Base-by-base conservation (phyloP, 192 early-diverging fungal species). In the Coemansia biformis region DNA sequence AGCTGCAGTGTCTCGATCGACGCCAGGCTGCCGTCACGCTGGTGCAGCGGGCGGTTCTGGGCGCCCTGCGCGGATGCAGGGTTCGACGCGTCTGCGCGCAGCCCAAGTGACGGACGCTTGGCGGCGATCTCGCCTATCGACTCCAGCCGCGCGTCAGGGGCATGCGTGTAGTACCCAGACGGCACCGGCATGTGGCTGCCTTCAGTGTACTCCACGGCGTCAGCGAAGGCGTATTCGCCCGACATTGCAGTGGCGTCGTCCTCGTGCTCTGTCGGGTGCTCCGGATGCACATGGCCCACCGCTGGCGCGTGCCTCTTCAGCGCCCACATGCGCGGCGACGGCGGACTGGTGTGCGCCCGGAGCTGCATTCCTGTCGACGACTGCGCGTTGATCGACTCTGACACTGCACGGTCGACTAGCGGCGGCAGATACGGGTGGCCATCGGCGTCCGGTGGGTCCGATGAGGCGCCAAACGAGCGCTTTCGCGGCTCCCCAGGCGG, bases 321-420 rank as follows among this genome's bases (percentile, higher is more conserved):
- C 7, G 59, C 51, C 10, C 43, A 30, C 56, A 63, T 46, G 2
- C 43, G 48, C 14, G 71, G 71, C 14, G 71, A 75, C 13, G 71
- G 64, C 15, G 71, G 71, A 31, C 71, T 67, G 1, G 71, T 63
- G 44, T 75, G 64, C 9, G 52, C 36, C 5, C 71, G 63, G 48
- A 55, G 10, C 10, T 42, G 34, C 15, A 26, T 26, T 6, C 3
- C 24, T 26, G 24, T 2, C 24, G 24, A 6, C 24, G 24, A 6
- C 35, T 58, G 71, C 0, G 38, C 51, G n/a, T 36, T 54, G 14
- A 43, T 34, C 7, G 69, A 43, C 11, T 75, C 63, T 0, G 71
- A 66, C 16, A 67, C 51, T 8, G 71, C 37, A 17, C 71, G 59
- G 28, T 75, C 71, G 4, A 43, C 48, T 0, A 52, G 43, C 12